phyloP scores from a whole-genome alignment of 176 grass and related monocot genomes.

The Raddia distichophylla region DNA sequence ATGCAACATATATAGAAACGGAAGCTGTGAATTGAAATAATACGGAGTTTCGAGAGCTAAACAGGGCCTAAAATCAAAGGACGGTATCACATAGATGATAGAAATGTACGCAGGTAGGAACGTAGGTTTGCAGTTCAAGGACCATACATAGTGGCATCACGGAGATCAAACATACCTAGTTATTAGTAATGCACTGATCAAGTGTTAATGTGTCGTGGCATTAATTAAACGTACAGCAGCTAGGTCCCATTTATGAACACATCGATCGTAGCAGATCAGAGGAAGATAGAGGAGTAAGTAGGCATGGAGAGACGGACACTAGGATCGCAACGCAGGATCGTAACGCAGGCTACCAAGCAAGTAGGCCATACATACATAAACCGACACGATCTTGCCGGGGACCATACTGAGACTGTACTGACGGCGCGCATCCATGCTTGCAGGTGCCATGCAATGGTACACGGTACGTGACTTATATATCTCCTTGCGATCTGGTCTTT shows the following conservation, averaged over 20 bases:
- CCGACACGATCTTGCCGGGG: not conserved
- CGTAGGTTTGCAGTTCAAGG: not conserved
- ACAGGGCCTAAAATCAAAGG: too few relatives aligned
- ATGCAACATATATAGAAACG: too few relatives aligned
- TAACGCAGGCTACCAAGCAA: not conserved
- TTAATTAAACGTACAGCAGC: not conserved
- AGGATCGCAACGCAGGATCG: conserved; percentile 29
- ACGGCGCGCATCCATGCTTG: not conserved
- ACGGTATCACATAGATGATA: too few relatives aligned
- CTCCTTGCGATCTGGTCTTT: too few relatives aligned
- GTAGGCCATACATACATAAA: too few relatives aligned
- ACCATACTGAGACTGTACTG: conserved; percentile 23
- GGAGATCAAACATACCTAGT: not conserved
- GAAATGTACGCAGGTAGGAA: too few relatives aligned
- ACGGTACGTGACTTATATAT: not conserved
- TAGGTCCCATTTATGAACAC: conserved; percentile 13
- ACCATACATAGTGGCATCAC: not conserved
- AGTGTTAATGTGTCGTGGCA: conserved; percentile 8
- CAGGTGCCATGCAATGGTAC: not conserved
- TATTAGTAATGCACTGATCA: not conserved
- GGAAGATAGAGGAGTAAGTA: not conserved
- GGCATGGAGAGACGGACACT: not conserved
- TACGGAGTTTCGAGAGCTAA: too few relatives aligned
- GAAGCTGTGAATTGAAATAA: too few relatives aligned
- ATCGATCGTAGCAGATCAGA: conserved; percentile 10